Percentiles rank a stretch among this genome's conserved stretches.
These are phyloP conservation scores for barrel medic (Medicago truncatula) DNA, from an alignment of 306 rosid species.

Conservation along the genomic window MtrunA17r5.0-ANR NC_053047.1:2460001-2460500, in stretches of 20 bases:
- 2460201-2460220: slow-evolving; percentile 98
- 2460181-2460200: slow-evolving; percentile 95
- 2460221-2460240: slow-evolving; percentile 82
- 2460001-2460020: slow-evolving; percentile 97
- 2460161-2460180: slow-evolving; percentile 56
- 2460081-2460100: slow-evolving; percentile 54
- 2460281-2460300: slow-evolving; percentile 95
- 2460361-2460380: slow-evolving; percentile 68
- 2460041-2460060: slow-evolving; percentile 88
- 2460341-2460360: slow-evolving; percentile 89
- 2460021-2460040: slow-evolving; percentile 96
- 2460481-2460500: slow-evolving; percentile 97
- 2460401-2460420: slow-evolving; percentile 27
- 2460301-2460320: slow-evolving; percentile 88
- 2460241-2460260: slow-evolving; percentile 79
- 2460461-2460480: slow-evolving; percentile 81
- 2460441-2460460: slow-evolving; percentile 16
- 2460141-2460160: neutral
- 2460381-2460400: neutral
- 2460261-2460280: slow-evolving; percentile 98
- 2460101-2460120: slow-evolving; percentile 24
- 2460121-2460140: slow-evolving; percentile 16
- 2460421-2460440: slow-evolving; percentile 26
- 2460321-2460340: slow-evolving; percentile 96
- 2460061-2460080: slow-evolving; percentile 87